Evolutionary conservation across 2,329 filamentous ascomycete species (phyloP).

Genomic region (Alternaria sp.): DNA sequence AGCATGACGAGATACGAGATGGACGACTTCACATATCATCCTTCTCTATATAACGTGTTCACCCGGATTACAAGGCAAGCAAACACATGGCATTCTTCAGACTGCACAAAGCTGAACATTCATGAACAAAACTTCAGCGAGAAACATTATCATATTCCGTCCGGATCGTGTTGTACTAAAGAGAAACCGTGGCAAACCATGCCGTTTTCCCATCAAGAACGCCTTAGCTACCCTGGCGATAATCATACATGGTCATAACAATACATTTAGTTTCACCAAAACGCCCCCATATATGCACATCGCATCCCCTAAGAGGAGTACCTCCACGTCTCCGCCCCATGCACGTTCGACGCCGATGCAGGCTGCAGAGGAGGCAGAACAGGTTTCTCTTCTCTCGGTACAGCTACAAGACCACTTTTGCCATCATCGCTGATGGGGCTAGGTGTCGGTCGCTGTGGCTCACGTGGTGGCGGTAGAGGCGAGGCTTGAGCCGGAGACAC

Average conservation of each 20-base stretch:
- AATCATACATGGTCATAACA: constrained; percentile 15
- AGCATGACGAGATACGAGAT: neutral
- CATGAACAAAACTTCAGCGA: neutral
- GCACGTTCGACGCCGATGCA: constrained; percentile 18
- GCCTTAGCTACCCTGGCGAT: neutral
- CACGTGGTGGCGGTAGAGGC: constrained; percentile 23
- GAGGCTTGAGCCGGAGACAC: constrained; percentile 24
- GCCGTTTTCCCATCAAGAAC: neutral
- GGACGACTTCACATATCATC: neutral
- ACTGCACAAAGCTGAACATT: neutral
- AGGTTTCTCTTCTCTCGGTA: constrained; percentile 16
- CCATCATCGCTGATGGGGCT: constrained; percentile 48
- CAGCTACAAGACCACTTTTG: constrained; percentile 20
- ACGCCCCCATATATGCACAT: neutral
- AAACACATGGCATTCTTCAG: neutral
- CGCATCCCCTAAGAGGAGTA: constrained; percentile 22
- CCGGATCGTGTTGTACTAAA: neutral
- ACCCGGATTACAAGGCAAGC: neutral
- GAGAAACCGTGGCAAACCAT: neutral
- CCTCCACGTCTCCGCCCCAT: constrained; percentile 47
- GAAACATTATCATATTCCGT: neutral
- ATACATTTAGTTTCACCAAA: constrained; percentile 8
- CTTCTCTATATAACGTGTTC: neutral
- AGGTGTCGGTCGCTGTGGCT: constrained; percentile 41
- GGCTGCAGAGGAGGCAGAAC: constrained; percentile 14